Percentiles rank a stretch among this genome's conserved stretches.
Evolutionary conservation across 352 stramenopile species (phyloP).

Genomic region (Phytophthora cactorum): DNA sequence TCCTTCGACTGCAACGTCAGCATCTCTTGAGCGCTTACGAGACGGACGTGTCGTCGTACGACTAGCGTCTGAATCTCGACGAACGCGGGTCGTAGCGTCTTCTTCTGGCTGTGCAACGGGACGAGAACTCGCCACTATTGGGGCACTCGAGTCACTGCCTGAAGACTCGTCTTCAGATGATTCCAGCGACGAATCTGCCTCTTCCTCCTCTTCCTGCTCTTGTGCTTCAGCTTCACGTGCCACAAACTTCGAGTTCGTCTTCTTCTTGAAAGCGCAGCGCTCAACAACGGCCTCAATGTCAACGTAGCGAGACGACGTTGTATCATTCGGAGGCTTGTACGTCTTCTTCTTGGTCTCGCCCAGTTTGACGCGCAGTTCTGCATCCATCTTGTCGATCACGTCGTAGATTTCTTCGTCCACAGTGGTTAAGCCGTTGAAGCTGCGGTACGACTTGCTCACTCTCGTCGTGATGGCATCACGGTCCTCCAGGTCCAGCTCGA

Average conservation of each 20-base stretch:
- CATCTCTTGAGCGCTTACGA: constrained; percentile 28
- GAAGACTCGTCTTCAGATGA: constrained; percentile 21
- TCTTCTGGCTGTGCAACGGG: not conserved
- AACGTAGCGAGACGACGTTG: constrained; percentile 42
- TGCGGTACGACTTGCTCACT: constrained; percentile 45
- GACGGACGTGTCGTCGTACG: not conserved
- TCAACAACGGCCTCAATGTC: constrained; percentile 45
- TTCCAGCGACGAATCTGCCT: constrained; percentile 31
- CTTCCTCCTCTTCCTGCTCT: constrained; percentile 6
- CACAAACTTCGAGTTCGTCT: constrained; percentile 13
- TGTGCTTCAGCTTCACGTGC: not conserved
- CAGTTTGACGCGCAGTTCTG: constrained; percentile 30
- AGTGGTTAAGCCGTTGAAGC: constrained; percentile 41
- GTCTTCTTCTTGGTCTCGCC: constrained; percentile 46
- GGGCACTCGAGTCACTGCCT: constrained; percentile 25
- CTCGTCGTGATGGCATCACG: constrained; percentile 25
- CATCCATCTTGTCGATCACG: constrained; percentile 45
- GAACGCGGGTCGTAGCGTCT: constrained; percentile 3
- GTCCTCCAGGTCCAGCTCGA: constrained; percentile 36
- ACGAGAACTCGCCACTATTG: constrained; percentile 9
- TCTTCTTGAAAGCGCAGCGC: constrained; percentile 30
- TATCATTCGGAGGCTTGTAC: constrained; percentile 40
- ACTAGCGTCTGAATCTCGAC: constrained; percentile 8
- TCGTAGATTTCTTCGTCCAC: constrained; percentile 43
- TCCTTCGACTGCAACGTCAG: not conserved